Evolutionary conservation across 2,329 filamentous ascomycete species (phyloP), one percentile per base, ranked within the genome.

Genomic region (Cercospora berteroae): DNA sequence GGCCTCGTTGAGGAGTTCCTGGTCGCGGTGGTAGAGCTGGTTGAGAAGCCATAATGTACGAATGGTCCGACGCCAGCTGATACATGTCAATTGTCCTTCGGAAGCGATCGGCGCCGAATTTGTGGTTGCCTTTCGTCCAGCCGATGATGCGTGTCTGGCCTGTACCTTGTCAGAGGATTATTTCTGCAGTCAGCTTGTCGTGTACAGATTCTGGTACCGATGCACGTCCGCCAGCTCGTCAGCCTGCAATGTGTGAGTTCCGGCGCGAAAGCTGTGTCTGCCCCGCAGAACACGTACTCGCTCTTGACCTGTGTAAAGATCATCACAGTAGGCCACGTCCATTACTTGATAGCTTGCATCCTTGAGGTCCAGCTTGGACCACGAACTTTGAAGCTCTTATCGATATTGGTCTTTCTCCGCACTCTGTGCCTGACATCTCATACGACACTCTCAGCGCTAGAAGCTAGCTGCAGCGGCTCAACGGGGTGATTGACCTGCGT

Each of bases 371-470:
- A 57, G 55, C 25, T 56, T 23, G 13, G 23, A 9, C 23, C 27
- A 16, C 29, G 29, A 13, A 27, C 33, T 57, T 29, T 16, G 20
- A 57, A 57, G 55, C 55, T 57, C 25, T 18, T 31, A 29, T 57
- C 25, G 55, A 33, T 33, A 31, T 18, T 33, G 25, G n/a, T 5
- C n/a, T 58, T 36, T 23, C 55, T 58, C 55, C 55, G 55, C 55
- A 58, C 27, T 36, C 29, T 36, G 64, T 66, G 18, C 64, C 64
- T 66, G 58, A 66, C 64, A 29, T 56, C 29, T 61, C 64, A 66
- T 31, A 59, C 64, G 57, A 65, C 44, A 44, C 48, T 59, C 60
- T 48, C 39, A 36, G 44, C 63, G 25, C 42, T 48, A 52, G 56
- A 16, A 31, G 33, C 50, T 60, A 60, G 64, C 64, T 61, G 44